Conservation (phyloP, 495 filamentous ascomycete genomes). For the Filosporella fistucella region DNA sequence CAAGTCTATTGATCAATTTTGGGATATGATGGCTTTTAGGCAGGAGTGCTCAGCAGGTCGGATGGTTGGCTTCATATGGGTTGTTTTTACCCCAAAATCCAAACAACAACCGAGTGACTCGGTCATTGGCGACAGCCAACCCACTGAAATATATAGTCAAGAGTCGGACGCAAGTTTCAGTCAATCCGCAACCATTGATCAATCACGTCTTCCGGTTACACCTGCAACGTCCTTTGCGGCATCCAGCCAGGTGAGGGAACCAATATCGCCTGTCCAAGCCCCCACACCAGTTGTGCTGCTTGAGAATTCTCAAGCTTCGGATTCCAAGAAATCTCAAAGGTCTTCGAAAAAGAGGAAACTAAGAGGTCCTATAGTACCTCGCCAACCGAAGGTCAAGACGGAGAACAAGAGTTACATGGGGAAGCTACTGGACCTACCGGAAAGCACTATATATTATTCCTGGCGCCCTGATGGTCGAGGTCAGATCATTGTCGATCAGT, state of each 20-base stretch:
- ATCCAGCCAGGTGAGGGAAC: slow-evolving; percentile 19
- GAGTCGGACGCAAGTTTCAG: neutral
- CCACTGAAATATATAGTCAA: slow-evolving; percentile 25
- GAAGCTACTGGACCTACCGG: slow-evolving; percentile 33
- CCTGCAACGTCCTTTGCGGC: slow-evolving; percentile 16
- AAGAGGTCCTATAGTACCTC: slow-evolving; percentile 45
- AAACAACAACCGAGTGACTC: slow-evolving; percentile 6
- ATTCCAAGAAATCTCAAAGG: neutral
- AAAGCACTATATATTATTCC: slow-evolving; percentile 54
- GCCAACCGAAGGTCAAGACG: slow-evolving; percentile 53
- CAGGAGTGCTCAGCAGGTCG: slow-evolving; percentile 93
- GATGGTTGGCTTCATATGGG: slow-evolving; percentile 91
- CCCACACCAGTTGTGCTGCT: slow-evolving; percentile 2
- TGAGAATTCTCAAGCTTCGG: neutral
- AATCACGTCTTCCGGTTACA: neutral
- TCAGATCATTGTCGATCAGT: slow-evolving; percentile 62
- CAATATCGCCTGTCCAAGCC: too few relatives aligned
- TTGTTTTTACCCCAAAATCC: slow-evolving; percentile 62
- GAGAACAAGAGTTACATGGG: slow-evolving; percentile 21
- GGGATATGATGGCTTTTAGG: slow-evolving; percentile 96
- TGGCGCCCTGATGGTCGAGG: slow-evolving; percentile 69
- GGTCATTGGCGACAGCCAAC: slow-evolving; percentile 12
- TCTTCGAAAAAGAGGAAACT: slow-evolving; percentile 36
- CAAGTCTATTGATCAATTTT: slow-evolving; percentile 81
- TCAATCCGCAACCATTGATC: neutral